Conservation (phyloP, 352 stramenopile genomes). For the Phytopythium helicoides region DNA sequence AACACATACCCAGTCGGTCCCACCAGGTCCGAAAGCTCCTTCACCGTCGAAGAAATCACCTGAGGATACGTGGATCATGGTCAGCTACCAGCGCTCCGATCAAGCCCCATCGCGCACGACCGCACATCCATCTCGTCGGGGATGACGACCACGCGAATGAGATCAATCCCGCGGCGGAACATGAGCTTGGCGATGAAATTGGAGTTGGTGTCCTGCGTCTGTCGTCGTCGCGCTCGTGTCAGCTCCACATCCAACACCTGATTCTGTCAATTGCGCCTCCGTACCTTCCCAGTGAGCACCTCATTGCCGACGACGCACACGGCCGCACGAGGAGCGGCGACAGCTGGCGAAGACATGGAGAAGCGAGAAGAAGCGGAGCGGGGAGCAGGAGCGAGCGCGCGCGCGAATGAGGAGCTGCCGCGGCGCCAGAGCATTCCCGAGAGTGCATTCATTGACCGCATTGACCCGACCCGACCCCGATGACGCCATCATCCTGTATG, state of each 20-base stretch:
- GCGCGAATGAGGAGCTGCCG: not conserved
- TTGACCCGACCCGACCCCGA: too few species aligned
- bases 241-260: not conserved
- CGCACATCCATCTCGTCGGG: slow-evolving; percentile 71
- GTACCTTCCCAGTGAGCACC: slow-evolving; percentile 64
- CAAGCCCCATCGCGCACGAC: too few species aligned
- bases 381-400: not conserved
- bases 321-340: slow-evolving; percentile 33
- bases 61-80: slow-evolving; percentile 10
- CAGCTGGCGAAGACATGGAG: not conserved
- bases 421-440: not conserved
- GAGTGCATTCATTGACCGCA: slow-evolving; percentile 1
- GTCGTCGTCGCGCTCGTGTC: not conserved
- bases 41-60: slow-evolving; percentile 71
- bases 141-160: slow-evolving; percentile 76
- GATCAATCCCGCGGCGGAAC: slow-evolving; percentile 74
- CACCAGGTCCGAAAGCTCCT: slow-evolving; percentile 71
- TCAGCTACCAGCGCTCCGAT: too few species aligned
- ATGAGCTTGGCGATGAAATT: slow-evolving; percentile 81
- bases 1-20: slow-evolving; percentile 79
- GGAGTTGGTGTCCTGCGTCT: slow-evolving; percentile 87
- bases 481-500: too few species aligned
- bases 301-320: slow-evolving; percentile 67
- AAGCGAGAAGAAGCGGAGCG: not conserved
- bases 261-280: slow-evolving; percentile 2